A percentile compares a stretch with the other conserved stretches of the same genome.
Evolutionary conservation across 225 moss, liverwort and hornwort species (phyloP).

Genomic region (Polytrichum formosum): DNA sequence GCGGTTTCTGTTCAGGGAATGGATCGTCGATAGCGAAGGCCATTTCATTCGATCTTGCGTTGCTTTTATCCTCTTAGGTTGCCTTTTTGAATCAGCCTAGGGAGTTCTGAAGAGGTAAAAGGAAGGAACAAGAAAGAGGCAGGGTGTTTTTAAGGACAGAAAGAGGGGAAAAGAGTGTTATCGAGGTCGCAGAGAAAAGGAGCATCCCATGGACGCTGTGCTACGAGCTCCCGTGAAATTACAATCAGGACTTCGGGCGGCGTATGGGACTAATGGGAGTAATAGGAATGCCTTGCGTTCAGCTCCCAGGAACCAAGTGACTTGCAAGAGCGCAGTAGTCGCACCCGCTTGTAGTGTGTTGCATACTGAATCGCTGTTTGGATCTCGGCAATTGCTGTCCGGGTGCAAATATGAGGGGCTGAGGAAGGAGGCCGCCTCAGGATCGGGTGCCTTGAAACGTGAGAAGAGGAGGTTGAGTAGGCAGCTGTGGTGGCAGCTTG

Average conservation of each 20-base stretch:
- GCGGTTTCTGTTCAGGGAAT: neutral
- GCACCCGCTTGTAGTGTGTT: neutral
- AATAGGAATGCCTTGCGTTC: neutral
- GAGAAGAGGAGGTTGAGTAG: constrained; percentile 10
- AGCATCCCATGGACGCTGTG: constrained; percentile 14
- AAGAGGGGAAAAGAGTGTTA: neutral
- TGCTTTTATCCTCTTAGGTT: neutral
- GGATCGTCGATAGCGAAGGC: neutral
- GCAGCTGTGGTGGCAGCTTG: constrained; percentile 38
- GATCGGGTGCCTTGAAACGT: constrained; percentile 7
- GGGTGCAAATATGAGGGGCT: constrained; percentile 21
- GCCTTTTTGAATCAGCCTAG: no score
- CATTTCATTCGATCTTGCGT: neutral
- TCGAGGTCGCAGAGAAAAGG: constrained; percentile 3
- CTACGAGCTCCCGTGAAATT: constrained; percentile 11
- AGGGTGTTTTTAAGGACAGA: no score
- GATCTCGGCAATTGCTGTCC: constrained; percentile 30
- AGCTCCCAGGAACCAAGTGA: neutral
- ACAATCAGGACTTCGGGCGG: neutral
- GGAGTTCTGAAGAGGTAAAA: neutral
- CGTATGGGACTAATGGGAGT: constrained; percentile 1
- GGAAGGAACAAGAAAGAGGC: neutral
- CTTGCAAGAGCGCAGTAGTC: neutral
- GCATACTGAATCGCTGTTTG: constrained; percentile 23
- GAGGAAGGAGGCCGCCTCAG: constrained; percentile 4